Base-by-base conservation (phyloP, 164 flowering plant genomes). In the Magnolia changhungtana region DNA sequence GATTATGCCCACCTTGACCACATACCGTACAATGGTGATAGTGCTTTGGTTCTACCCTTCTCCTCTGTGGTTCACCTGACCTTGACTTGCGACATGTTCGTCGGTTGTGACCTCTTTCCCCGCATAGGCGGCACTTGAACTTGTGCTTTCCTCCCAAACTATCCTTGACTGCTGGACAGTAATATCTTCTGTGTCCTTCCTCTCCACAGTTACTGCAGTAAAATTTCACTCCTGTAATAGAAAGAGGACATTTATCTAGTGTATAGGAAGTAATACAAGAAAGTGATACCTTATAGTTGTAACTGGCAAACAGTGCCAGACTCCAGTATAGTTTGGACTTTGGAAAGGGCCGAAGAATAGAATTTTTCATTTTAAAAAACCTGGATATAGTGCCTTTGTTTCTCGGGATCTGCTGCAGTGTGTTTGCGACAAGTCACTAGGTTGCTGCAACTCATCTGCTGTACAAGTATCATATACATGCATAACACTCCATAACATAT, bases 121-220 rank as follows among this genome's bases (percentile, higher is more conserved):
- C 91, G 77, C 98, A 95, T 58, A 90, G 58, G 9, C 87, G 76
- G 74, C 98, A 95, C 78, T 67, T 86, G 86, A 82, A 89, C 72
- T 83, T 79, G 18, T 29, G 24, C 83, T 83, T 84, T 23, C 80
- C 88, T 2, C 65, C 74, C 20, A 67, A 67, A 51, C 78, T 77
- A 71, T 80, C 83, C 74, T 79, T 77, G 21, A 88, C 84, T 76
- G 87, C 92, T 19, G 99, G 99, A 73, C 98, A 95, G 81, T 90
- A 89, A 82, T 88, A 83, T 74, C 83, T 88, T 79, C 98, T 86
- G 71, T 95, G 98, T 4, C 99, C 98, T 81, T 95, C 93, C 49
- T 78, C 84, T 67, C 99, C 95, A 81, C 99, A 95, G 76, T 86
- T 84, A 76, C 78, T 69, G 85, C 98, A 95, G 85, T 78, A 88